Evolutionary conservation across 495 filamentous ascomycete species (phyloP), one percentile per base, ranked within the genome.

Genomic region (Aspergillus taichungensis): DNA sequence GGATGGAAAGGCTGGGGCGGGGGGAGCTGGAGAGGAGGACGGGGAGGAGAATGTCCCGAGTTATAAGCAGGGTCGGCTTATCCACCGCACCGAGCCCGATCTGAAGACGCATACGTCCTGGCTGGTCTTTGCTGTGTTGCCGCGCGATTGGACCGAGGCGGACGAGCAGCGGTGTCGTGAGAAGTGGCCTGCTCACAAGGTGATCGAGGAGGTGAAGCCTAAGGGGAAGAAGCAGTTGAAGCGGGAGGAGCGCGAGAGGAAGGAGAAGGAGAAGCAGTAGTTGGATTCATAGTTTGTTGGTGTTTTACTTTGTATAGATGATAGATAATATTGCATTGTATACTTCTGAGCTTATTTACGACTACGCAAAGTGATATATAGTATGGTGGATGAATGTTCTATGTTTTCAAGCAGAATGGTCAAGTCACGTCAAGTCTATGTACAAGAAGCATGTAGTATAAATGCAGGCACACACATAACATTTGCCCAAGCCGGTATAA

Each of bases 21-120:
- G 29, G 41, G 18, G 24, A 40, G n/a, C 34, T 56, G 41, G 49
- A 64, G 58, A 51, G 40, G 42, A 6, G 47, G 14, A 46, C 44
- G 39, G 34, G 38, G 42, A 40, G 8, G 13, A 31, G 8, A 38
- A 44, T 6, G 13, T 49, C 10, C 63, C 64, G 1, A 8, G 65
- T 10, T 80, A 74, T 42, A 69, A 69, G 47, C 79, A 87, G 34
- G 92, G 92, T 5, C 77, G 80, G 13, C 51, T 96, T 43, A 72
- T 85, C 8, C 86, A 89, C 49, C 78, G 88, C 18, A 76, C 82
- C 5, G 92, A 97, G 66, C 72, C 80, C 1, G 90, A 99, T 66
- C 63, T 96, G 29, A 95, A 95, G 75, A 89, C 80, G 8, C 92
- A 99, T 64, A 99, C 92, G 0, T 88, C 82, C 9, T 99, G 97